phyloP scores from a whole-genome alignment of 1,284 basidiomycete genomes.

The Uromyces viciae-fabae region DNA sequence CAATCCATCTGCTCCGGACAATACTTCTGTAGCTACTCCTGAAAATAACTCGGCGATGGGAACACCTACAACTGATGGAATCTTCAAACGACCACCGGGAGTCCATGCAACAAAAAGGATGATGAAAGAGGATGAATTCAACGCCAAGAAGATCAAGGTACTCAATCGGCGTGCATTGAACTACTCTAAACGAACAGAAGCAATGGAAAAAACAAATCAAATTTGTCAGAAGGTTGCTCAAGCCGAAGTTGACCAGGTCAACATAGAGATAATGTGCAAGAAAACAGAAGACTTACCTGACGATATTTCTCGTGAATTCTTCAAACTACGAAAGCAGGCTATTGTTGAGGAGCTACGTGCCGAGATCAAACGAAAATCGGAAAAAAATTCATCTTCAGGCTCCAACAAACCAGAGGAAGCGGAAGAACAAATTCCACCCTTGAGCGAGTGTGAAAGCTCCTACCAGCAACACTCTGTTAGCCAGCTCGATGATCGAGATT shows the following conservation, averaged over 20 bases:
- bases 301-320: not conserved
- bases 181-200: not conserved
- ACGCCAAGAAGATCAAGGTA: constrained; percentile 7
- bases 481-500: no score
- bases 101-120: not conserved
- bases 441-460: no score
- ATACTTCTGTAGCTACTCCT: no score
- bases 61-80: no score
- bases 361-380: no score
- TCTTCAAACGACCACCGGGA: not conserved
- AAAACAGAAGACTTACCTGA: not conserved
- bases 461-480: no score
- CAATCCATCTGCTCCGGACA: no score
- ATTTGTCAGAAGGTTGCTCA: not conserved
- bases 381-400: no score
- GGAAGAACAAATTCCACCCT: no score
- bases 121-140: constrained; percentile 5
- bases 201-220: not conserved
- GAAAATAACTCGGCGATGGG: no score
- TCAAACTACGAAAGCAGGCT: not conserved
- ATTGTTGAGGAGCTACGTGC: not conserved
- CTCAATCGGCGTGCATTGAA: not conserved
- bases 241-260: not conserved
- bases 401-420: no score
- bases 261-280: not conserved